Evolutionary conservation across 1,284 basidiomycete genomes (phyloP).

Genomic region (Ustilago lituana): DNA sequence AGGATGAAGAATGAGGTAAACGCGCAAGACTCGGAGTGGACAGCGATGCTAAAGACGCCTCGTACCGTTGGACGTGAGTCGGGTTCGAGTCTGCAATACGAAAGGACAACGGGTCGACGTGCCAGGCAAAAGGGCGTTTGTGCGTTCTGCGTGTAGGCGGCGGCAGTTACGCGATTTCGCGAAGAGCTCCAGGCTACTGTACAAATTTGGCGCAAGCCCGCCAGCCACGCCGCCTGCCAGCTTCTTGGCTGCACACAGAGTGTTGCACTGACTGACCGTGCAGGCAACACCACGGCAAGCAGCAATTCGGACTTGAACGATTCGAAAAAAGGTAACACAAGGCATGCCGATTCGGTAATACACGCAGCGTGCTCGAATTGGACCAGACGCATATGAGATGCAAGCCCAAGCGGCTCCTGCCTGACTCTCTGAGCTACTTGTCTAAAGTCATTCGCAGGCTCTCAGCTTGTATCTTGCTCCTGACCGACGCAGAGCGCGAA

Average conservation of each 20-base stretch:
- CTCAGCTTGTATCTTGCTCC: no score
- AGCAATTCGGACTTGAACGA: slow-evolving; percentile 1
- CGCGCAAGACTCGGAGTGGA: background rate
- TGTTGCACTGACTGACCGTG: no score
- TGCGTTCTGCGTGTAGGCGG: slow-evolving; percentile 9
- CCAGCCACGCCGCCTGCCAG: no score
- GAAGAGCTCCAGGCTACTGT: slow-evolving; percentile 1
- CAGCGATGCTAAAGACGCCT: background rate
- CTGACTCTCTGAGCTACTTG: no score
- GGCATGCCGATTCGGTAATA: background rate
- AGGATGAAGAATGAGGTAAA: slow-evolving; percentile 1
- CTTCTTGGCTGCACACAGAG: no score
- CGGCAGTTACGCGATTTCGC: slow-evolving; percentile 12
- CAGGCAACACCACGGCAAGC: background rate
- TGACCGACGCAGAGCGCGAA: background rate
- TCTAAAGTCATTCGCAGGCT: no score
- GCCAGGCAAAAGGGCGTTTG: background rate
- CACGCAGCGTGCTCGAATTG: background rate
- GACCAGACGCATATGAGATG: no score
- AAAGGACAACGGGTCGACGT: slow-evolving; percentile 2
- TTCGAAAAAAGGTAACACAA: slow-evolving; percentile 1
- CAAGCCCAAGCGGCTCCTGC: no score
- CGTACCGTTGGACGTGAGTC: slow-evolving; percentile 2
- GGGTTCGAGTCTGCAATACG: background rate
- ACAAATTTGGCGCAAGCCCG: slow-evolving; percentile 3